Evolutionary conservation across 2,329 filamentous ascomycete genomes (phyloP), one percentile per base, ranked within the genome.

Genomic region (Paracamarosporium sp.): DNA sequence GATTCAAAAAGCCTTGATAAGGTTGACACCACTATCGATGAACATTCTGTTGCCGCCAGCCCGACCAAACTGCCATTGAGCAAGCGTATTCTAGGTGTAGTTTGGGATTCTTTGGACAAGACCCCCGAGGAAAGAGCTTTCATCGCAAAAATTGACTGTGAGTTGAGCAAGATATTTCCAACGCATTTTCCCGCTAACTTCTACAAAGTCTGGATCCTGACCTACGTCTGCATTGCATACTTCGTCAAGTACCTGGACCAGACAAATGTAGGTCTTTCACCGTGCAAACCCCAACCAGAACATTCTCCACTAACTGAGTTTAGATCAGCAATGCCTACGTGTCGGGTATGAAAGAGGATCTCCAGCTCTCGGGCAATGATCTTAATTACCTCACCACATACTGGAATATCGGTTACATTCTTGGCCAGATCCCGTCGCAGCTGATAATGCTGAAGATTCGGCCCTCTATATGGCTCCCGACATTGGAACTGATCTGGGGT

Each of bases 401-500:
- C 13, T 43, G 20, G 56, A 79, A 78, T 53, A 70, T 74, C 17
- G 74, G 73, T 1, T 79, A 79, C 57, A 75, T 74, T 50, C 76
- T 43, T 3, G 40, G 40, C 68, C 66, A 78, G 9, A 75, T 79
- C 11, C 77, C 78, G 2, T 76, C 75, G 0, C 75, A 79, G 62
- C 63, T 79, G 35, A 75, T 79, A 53, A 61, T 79, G 55, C 77
- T 77, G 5, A 76, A 77, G 54, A 73, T 59, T 58, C 73, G 55
- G 62, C 75, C 64, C 30, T 69, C 74, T 17, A 68, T 65, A 38
- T 75, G 72, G 71, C 63, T 75, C 8, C 68, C 71, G 0, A 65
- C 62, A 17, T 50, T 69, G 7, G 68, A 70, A 43, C 55, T 69
- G 9, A 59, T 58, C 5, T 70, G 68, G 66, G 65, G 65, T 5